A percentile compares a stretch with the other conserved stretches of the same genome.
Evolutionary conservation across 2,329 filamentous ascomycete species (phyloP).

Genomic region (Cadophora luteo-olivacea): DNA sequence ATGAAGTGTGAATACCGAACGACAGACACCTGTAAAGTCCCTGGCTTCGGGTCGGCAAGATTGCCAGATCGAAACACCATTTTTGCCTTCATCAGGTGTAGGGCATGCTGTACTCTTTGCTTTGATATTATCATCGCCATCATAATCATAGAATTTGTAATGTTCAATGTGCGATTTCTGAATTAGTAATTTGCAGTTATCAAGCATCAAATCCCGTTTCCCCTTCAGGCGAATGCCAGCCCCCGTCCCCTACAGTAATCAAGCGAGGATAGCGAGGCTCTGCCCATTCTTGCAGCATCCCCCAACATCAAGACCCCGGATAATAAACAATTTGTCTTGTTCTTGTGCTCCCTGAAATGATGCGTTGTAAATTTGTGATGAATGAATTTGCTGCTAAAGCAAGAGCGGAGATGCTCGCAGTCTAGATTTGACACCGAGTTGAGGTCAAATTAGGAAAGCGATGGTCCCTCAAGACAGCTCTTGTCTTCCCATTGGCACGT

Average conservation of each 20-base stretch:
- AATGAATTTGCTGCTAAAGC: background rate
- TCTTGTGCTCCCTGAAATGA: background rate
- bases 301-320: background rate
- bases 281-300: slow-evolving; percentile 4
- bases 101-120: background rate
- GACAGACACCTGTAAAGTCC: slow-evolving; percentile 33
- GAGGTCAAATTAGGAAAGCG: slow-evolving; percentile 14
- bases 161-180: background rate
- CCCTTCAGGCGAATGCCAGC: background rate
- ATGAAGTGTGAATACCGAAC: slow-evolving; percentile 25
- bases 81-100: background rate
- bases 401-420: background rate
- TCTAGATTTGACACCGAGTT: slow-evolving; percentile 16
- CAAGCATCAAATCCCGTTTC: slow-evolving; percentile 2
- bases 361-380: background rate
- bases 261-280: slow-evolving; percentile 16
- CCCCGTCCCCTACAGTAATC: too few relatives aligned
- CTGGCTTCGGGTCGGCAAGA: slow-evolving; percentile 16
- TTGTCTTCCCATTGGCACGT: slow-evolving; percentile 4
- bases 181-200: slow-evolving; percentile 12
- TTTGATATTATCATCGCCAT: slow-evolving; percentile 8
- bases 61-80: slow-evolving; percentile 5
- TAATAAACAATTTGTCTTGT: background rate
- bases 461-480: background rate
- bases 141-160: background rate